Conservation (phyloP, 1,139 yeast species). For the Spathaspora sp. region DNA sequence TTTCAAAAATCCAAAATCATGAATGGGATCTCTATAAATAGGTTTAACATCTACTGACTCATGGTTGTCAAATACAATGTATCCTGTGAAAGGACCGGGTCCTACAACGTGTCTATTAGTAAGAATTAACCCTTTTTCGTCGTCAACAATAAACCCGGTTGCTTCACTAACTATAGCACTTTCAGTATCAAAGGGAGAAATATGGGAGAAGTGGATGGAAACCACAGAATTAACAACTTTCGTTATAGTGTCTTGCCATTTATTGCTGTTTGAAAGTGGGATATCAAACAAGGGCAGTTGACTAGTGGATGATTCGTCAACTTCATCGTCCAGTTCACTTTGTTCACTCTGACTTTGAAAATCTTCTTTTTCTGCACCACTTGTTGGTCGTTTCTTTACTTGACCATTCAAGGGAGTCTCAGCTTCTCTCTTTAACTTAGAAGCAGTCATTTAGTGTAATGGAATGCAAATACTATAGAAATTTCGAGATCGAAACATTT, state of each 20-base stretch:
- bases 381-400: slow-evolving; percentile 9
- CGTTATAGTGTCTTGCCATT: slow-evolving; percentile 82
- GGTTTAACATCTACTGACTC: slow-evolving; percentile 90
- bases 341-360: neutral
- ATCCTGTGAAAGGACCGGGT: slow-evolving; percentile 90
- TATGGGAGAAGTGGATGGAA: slow-evolving; percentile 84
- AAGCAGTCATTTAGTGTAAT: neutral
- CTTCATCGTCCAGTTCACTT: slow-evolving; percentile 12
- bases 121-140: slow-evolving; percentile 74
- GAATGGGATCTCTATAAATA: slow-evolving; percentile 80
- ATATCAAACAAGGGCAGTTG: slow-evolving; percentile 16
- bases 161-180: slow-evolving; percentile 83
- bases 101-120: slow-evolving; percentile 96
- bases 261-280: slow-evolving; percentile 16
- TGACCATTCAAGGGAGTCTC: slow-evolving; percentile 14
- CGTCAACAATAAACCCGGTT: slow-evolving; percentile 93
- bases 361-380: neutral
- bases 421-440: slow-evolving; percentile 17
- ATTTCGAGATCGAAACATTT: neutral
- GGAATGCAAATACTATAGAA: neutral
- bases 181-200: slow-evolving; percentile 86
- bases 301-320: slow-evolving; percentile 14
- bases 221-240: slow-evolving; percentile 85
- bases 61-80: slow-evolving; percentile 90
- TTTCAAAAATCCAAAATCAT: slow-evolving; percentile 78